Percentiles rank a stretch among this genome's conserved stretches.
These are phyloP conservation scores for Batrachochytrium dendrobatidis DNA, from an alignment of 371 early-diverging fungal species.

Conservation along the genomic window DNA sequence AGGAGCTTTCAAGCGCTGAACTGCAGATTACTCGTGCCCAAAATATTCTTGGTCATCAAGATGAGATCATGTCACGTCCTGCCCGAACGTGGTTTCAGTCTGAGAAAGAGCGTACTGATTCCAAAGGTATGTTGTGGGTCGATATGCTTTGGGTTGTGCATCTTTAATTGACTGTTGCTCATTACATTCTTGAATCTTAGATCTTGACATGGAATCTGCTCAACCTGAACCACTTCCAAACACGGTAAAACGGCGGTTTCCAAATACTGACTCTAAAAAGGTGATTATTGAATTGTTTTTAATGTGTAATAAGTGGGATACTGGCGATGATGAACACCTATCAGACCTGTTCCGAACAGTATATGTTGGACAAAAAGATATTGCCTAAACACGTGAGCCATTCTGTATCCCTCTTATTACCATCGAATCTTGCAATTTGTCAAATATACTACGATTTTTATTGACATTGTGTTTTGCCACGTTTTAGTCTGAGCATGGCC, in stretches of 20 bases:
- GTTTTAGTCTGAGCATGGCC: too few relatives aligned
- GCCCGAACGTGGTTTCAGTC: slow-evolving; percentile 92
- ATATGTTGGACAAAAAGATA: slow-evolving; percentile 29
- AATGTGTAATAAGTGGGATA: too few relatives aligned
- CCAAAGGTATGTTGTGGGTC: slow-evolving; percentile 23
- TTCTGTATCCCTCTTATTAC: background rate
- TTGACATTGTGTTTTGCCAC: too few relatives aligned
- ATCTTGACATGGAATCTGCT: too few relatives aligned
- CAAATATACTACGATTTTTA: too few relatives aligned
- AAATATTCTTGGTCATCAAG: slow-evolving; percentile 74
- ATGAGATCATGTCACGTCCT: slow-evolving; percentile 86
- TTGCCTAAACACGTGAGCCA: slow-evolving; percentile 8
- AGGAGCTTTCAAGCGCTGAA: slow-evolving; percentile 66
- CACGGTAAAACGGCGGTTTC: too few relatives aligned
- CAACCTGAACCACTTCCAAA: too few relatives aligned
- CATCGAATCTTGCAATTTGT: too few relatives aligned
- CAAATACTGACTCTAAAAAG: too few relatives aligned
- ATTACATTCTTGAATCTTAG: background rate
- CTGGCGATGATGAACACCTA: slow-evolving; percentile 11
- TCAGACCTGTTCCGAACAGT: slow-evolving; percentile 25
- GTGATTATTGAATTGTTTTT: too few relatives aligned
- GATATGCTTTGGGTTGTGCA: slow-evolving; percentile 6
- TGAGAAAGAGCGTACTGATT: slow-evolving; percentile 24
- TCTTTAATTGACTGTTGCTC: slow-evolving; percentile 10
- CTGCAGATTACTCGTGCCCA: slow-evolving; percentile 81